Percentiles rank a stretch among this genome's conserved stretches.
These are phyloP conservation scores for Aspergillus hancockii DNA, from an alignment of 495 filamentous ascomycete genomes.

Conservation along the genomic window DNA sequence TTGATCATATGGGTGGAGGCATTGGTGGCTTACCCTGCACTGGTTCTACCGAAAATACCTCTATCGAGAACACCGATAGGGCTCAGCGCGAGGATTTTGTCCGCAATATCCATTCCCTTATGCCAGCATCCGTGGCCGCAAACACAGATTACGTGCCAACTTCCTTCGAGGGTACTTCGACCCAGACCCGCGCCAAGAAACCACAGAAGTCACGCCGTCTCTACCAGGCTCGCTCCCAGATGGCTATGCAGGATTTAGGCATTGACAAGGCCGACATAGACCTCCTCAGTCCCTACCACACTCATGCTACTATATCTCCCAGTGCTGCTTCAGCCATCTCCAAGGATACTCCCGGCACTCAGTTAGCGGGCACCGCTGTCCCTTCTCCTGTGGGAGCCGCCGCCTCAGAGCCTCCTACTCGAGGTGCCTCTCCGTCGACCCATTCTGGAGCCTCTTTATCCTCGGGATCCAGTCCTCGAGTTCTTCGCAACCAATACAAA, in stretches of 20 bases:
- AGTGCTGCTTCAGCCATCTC: slow-evolving; percentile 15
- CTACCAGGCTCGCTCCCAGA: slow-evolving; percentile 24
- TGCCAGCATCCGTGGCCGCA: slow-evolving; percentile 14
- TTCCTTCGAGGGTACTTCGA: slow-evolving; percentile 14
- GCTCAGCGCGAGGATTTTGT: slow-evolving; percentile 19
- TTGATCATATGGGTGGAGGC: slow-evolving; percentile 17
- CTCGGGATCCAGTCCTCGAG: slow-evolving; percentile 18
- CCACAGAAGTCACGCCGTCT: slow-evolving; percentile 24
- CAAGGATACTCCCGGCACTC: slow-evolving; percentile 16
- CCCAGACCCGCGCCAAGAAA: slow-evolving; percentile 20
- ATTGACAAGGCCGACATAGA: slow-evolving; percentile 9
- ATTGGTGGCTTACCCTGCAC: slow-evolving; percentile 11
- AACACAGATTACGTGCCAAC: slow-evolving; percentile 12
- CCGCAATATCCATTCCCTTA: slow-evolving; percentile 23
- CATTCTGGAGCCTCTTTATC: slow-evolving; percentile 16
- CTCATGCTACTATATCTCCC: slow-evolving; percentile 10
- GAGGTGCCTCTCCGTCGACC: slow-evolving; percentile 23
- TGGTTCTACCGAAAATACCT: slow-evolving; percentile 7
- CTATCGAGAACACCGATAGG: slow-evolving; percentile 12
- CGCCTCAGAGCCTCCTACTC: slow-evolving; percentile 22
- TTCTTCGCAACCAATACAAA: slow-evolving; percentile 12
- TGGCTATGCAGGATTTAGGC: not conserved
- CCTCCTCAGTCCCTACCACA: slow-evolving; percentile 11
- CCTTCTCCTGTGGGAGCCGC: slow-evolving; percentile 11
- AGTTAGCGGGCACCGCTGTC: slow-evolving; percentile 16